Evolutionary conservation across 1,139 yeast species (phyloP), one percentile per base, ranked within the genome.

Genomic region (Spathaspora sp.): DNA sequence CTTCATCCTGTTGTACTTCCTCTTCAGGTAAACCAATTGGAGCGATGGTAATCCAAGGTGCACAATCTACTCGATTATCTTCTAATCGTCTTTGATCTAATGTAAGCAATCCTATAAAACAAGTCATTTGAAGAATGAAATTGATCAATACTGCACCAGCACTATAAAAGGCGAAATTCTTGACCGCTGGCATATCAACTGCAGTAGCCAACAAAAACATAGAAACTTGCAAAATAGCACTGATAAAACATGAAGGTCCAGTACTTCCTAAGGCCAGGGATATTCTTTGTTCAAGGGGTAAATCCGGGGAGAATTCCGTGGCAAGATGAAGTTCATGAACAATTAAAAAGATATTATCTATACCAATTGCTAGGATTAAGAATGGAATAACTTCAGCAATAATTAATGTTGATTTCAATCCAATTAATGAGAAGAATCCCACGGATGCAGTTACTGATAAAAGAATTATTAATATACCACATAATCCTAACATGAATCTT

Each of bases 351-450:
- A 93, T 87, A 60, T 93, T 93, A 65, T 93, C 99, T 24, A 93
- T 93, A 13, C 99, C 99, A 47, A 93, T 84, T 0, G 99, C 99
- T 51, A 93, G 72, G 5, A 93, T 86, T 58, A 93, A 69, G 58
- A 93, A 93, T n/a, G 98, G 98, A 39, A 93, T 93, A 3, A 93
- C 98, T 61, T 93, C 98, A 1, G 98, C 97, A 52, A 93, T 89
- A 52, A 93, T 91, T 37, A 93, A 71, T 0, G 98, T 93, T 0
- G 96, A 88, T 57, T 87, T 89, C 43, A 91, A 67, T 0, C 95
- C 95, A 16, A 86, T 53, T 9, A 80, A 58, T 7, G 96, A 78
- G 63, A 89, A 86, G n/a, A 88, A 56, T 0, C 97, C 97, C 1
- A 90, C 88, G 0, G 97, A 81, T 1, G 95, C 78, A 0, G 81